A percentile compares a stretch with the other conserved stretches of the same genome.
These are phyloP conservation scores for Aleurites moluccanus DNA, from an alignment of 441 rosid species.

Conservation along the genomic window DNA sequence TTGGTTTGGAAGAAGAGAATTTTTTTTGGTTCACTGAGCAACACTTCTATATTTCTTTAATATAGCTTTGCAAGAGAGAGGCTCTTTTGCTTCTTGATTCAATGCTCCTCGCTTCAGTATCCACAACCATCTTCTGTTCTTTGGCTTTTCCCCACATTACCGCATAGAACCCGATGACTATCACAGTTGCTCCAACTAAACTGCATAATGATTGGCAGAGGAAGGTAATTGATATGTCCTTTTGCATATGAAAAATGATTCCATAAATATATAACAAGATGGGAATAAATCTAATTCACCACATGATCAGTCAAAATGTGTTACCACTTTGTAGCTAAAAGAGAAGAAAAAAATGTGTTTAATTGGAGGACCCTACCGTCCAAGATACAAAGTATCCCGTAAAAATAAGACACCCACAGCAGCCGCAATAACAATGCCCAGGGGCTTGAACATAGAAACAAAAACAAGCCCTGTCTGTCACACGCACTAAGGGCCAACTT, in stretches of 20 bases:
- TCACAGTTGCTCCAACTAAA: slow-evolving; percentile 47
- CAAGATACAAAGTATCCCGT: slow-evolving; percentile 56
- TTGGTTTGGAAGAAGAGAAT: slow-evolving; percentile 17
- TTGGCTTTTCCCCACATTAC: slow-evolving; percentile 60
- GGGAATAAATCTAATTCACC: neutral
- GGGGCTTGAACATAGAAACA: slow-evolving; percentile 70
- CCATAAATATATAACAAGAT: neutral
- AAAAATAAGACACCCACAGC: slow-evolving; percentile 43
- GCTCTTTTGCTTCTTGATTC: slow-evolving; percentile 36
- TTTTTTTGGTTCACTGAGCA: slow-evolving; percentile 15
- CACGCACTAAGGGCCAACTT: slow-evolving; percentile 66
- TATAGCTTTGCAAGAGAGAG: slow-evolving; percentile 37
- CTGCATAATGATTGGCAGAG: slow-evolving; percentile 30
- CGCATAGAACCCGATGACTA: slow-evolving; percentile 47
- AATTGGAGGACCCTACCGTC: slow-evolving; percentile 37
- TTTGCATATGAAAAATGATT: neutral
- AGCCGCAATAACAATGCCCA: slow-evolving; percentile 53
- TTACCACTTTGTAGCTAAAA: neutral
- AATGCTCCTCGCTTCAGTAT: slow-evolving; percentile 8
- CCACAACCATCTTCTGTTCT: slow-evolving; percentile 32
- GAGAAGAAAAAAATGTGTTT: slow-evolving; percentile 3
- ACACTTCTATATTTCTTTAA: slow-evolving; percentile 31
- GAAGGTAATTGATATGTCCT: neutral
- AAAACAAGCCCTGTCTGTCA: slow-evolving; percentile 60
- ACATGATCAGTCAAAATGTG: slow-evolving; percentile 10